These are phyloP conservation scores for Perkinsus olseni DNA, from an alignment of 169 alveolate species.

Conservation along the genomic window DNA sequence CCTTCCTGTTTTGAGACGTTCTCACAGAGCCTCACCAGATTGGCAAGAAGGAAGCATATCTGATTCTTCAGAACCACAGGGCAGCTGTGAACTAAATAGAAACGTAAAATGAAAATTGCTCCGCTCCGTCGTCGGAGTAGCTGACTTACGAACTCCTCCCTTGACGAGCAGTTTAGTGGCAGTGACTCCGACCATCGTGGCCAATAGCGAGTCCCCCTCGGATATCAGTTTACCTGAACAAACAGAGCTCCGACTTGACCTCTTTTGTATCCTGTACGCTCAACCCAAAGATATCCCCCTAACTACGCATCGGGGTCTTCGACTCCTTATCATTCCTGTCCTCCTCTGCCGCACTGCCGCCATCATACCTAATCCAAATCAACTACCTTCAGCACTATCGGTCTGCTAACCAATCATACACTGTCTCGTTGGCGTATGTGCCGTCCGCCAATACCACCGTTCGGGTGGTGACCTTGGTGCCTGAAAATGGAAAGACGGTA, in stretches of 20 bases:
- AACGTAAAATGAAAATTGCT: too few relatives aligned
- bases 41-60: background rate
- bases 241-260: background rate
- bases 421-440: background rate
- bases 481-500: too few relatives aligned
- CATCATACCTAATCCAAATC: background rate
- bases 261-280: background rate
- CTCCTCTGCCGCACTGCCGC: background rate
- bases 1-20: background rate
- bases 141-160: background rate
- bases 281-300: background rate
- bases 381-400: background rate
- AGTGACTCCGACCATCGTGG: background rate
- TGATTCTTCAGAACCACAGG: background rate
- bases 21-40: background rate
- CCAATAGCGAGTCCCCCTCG: background rate
- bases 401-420: conserved; percentile 21
- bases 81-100: background rate
- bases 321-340: background rate
- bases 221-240: background rate
- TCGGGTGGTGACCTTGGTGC: background rate
- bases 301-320: background rate
- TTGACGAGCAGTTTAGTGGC: background rate
- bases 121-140: too few relatives aligned
- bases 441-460: background rate